Base-by-base conservation (phyloP, 2,329 filamentous ascomycete genomes). In the Alternaria postmessia region DNA sequence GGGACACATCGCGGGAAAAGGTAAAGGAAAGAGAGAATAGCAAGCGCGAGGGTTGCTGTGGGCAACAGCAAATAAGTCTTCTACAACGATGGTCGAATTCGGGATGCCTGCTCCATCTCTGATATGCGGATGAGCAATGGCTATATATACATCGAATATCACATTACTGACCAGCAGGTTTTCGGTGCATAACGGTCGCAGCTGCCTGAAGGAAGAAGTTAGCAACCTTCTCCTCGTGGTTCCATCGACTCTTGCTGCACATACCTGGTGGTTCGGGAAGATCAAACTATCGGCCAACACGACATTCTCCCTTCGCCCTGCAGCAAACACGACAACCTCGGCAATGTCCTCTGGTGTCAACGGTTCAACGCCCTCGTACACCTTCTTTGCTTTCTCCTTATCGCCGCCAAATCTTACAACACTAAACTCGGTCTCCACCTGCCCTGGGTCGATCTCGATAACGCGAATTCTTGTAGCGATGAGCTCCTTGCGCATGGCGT, bases 381-480 rank as follows among this genome's bases (percentile, higher is more conserved):
- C 93, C 51, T 92, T 91, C 82, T 95, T 91, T 5, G 94, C 94
- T 84, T 96, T 96, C 62, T 85, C 77, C 83, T 94, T 94, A 78
- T 97, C 94, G 5, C 94, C 94, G 64, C 92, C 89, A 79, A 95
- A 97, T 62, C 94, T 86, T 42, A 97, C 91, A 18, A 97, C 84
- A 3, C 91, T 94, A 80, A 97, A 97, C 77, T 97, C 92, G 44
- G 94, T 97, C 84, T 97, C 93, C 47, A 97, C 93, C 81, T 96
- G 93, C 26, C 94, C 94, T 0, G 94, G 94, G 73, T 97, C 94
- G 72, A 97, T 86, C 79, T 93, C 91, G 64, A 97, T 96, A 62
- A 97, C 85, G 57, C 94, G 84, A 63, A 97, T 92, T 57, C 91
- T 85, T 18, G 90, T 92, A 7, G 90, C 85, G 68, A 97, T 90